phyloP scores from a whole-genome alignment of 805 yeast species.

The Diddensiella transvaalensis region DNA sequence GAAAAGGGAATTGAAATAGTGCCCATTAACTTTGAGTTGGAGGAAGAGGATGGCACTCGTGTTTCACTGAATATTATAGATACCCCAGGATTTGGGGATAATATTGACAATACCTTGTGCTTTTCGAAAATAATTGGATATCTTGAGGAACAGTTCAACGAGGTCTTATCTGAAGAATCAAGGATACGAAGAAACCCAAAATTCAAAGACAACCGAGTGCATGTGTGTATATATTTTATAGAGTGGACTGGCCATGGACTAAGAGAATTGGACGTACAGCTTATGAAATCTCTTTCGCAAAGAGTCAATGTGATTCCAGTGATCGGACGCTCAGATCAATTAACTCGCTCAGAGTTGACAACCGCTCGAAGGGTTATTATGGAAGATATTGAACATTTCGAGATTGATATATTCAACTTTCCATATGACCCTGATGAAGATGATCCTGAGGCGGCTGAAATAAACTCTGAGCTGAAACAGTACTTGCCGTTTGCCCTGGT shows the following conservation, averaged over 20 bases:
- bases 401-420: conserved; percentile 70
- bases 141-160: conserved; percentile 68
- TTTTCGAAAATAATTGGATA: conserved; percentile 51
- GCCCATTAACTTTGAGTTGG: conserved; percentile 45
- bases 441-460: conserved; percentile 34
- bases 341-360: conserved; percentile 61
- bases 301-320: conserved; percentile 83
- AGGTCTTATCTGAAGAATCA: conserved; percentile 68
- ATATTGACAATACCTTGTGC: conserved; percentile 57
- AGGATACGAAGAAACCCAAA: conserved; percentile 70
- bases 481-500: conserved; percentile 60
- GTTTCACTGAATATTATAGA: conserved; percentile 56
- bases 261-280: conserved; percentile 67
- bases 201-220: conserved; percentile 69
- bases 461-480: conserved; percentile 38
- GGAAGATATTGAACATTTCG: conserved; percentile 53
- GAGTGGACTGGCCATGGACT: conserved; percentile 53
- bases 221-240: conserved; percentile 73
- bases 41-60: conserved; percentile 50
- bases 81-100: conserved; percentile 78
- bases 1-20: conserved; percentile 27
- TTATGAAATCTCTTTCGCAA: conserved; percentile 64
- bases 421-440: conserved; percentile 61
- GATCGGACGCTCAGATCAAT: conserved; percentile 73
- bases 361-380: conserved; percentile 51